Base-by-base conservation (phyloP, 805 yeast genomes). In the Zygoascus bituminiphila region DNA sequence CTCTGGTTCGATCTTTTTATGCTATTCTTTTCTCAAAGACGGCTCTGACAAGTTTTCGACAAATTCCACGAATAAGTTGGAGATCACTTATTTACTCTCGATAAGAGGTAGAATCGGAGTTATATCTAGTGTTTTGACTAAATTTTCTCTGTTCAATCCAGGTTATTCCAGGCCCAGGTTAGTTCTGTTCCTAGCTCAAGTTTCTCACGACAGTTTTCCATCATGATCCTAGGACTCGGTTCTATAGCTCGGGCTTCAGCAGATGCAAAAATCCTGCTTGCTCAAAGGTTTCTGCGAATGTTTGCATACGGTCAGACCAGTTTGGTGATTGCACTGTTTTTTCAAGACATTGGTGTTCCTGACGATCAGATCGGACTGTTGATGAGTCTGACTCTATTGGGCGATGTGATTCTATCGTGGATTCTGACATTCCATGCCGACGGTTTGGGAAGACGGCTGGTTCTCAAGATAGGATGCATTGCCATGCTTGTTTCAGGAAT, bases 401-500 rank as follows among this genome's bases (percentile, higher is more conserved):
- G 96, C 1, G 96, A 88, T 60, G 85, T 88, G 0, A 44, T 75
- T 0, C 70, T 88, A 17, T 84, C 94, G 5, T 82, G 81, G 58
- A 47, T 74, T 25, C 67, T 88, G 42, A 84, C 95, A 0, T 84
- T 88, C 84, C 73, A 82, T 59, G 87, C 95, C 1, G 89, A 84
- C 57, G 54, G 56, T 10, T 67, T 84, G 45, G 95, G 95, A 2
- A 72, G 91, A 42, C 67, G 88, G 38, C 57, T 65, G 19, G 83
- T 87, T 14, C 75, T 88, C 73, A 55, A 75, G 0, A 57, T 72
- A 4, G 93, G 95, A 0, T 68, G 86, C 0, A 43, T 79, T 1
- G 67, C 84, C 71, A 88, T 88, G 95, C 56, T 76, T 2, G 53
- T 68, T 0, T 74, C 93, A 17, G 95, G 95, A 1, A 44, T 76